phyloP scores from a whole-genome alignment of 163 green algal species.

The Chlorella variabilis region DNA sequence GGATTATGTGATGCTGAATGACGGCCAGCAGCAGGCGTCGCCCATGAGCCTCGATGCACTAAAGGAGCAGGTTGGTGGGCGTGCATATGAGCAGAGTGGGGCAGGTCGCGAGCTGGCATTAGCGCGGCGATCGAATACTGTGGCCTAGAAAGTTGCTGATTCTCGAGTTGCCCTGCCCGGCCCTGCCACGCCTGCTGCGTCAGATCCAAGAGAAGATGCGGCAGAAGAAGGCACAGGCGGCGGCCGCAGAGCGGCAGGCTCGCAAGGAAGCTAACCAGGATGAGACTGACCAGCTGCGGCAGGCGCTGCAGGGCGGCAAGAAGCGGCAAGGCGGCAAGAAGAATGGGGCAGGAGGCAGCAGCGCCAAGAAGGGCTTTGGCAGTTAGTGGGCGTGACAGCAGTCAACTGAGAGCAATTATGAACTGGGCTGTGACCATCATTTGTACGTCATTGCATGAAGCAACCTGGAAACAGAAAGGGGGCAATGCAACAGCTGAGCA shows the following conservation, averaged over 20 bases:
- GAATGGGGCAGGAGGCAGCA: background rate
- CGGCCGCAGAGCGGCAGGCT: background rate
- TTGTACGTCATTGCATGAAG: no score
- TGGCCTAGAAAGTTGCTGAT: no score
- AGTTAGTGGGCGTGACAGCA: background rate
- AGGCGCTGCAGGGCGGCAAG: conserved; percentile 29
- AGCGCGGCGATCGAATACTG: no score
- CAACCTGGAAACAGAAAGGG: no score
- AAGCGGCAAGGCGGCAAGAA: background rate
- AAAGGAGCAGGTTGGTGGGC: conserved; percentile 17
- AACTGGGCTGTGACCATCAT: no score
- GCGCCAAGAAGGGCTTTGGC: conserved; percentile 25
- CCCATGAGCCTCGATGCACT: conserved; percentile 29
- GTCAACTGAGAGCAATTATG: no score
- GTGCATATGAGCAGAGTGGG: background rate
- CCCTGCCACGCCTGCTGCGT: no score
- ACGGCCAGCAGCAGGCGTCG: background rate
- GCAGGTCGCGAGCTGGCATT: no score
- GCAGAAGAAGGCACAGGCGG: background rate
- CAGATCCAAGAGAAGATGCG: conserved; percentile 35
- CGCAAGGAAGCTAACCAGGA: background rate
- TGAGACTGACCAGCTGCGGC: conserved; percentile 7
- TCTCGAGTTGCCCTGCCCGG: no score
- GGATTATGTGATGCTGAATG: conserved; percentile 30
- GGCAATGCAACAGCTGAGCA: no score